phyloP scores from a whole-genome alignment of 179 eudicot genomes.

The Dionaea muscipula region DNA sequence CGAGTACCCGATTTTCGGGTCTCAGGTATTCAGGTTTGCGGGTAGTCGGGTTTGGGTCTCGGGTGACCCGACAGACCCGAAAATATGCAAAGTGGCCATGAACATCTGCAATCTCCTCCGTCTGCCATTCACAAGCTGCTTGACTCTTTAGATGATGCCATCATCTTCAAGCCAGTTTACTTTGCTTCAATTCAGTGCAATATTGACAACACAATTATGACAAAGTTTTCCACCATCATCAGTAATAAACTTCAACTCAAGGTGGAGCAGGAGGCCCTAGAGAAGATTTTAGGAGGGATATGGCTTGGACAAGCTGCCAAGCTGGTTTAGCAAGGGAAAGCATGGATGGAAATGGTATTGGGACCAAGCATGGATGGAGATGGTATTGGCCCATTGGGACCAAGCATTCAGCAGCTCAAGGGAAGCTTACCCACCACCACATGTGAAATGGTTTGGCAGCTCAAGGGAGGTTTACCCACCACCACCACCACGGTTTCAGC shows the following conservation, averaged over 20 bases:
- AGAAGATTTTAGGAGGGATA: conserved; percentile 52
- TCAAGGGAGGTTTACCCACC: conserved; percentile 26
- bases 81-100: conserved; percentile 13
- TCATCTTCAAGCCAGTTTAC: conserved; percentile 67
- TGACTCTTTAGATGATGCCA: conserved; percentile 36
- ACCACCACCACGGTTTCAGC: conserved; percentile 47
- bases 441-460: too few species aligned
- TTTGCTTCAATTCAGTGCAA: conserved; percentile 23
- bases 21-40: too few species aligned
- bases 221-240: conserved; percentile 23
- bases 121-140: conserved; percentile 45
- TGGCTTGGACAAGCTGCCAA: conserved; percentile 51
- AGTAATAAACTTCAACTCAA: conserved; percentile 21
- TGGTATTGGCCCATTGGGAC: conserved; percentile 42
- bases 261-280: conserved; percentile 51
- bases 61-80: too few species aligned
- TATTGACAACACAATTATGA: conserved; percentile 27
- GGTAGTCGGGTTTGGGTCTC: too few species aligned
- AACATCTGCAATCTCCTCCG: conserved; percentile 24
- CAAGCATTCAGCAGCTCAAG: conserved; percentile 56
- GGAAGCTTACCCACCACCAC: conserved; percentile 11
- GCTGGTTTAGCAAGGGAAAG: conserved; percentile 43
- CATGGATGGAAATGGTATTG: conserved; percentile 49
- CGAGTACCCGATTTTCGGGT: too few species aligned
- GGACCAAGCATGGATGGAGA: conserved; percentile 60